Conservation (phyloP, 1,139 yeast genomes). For the Meyerozyma sp. region DNA sequence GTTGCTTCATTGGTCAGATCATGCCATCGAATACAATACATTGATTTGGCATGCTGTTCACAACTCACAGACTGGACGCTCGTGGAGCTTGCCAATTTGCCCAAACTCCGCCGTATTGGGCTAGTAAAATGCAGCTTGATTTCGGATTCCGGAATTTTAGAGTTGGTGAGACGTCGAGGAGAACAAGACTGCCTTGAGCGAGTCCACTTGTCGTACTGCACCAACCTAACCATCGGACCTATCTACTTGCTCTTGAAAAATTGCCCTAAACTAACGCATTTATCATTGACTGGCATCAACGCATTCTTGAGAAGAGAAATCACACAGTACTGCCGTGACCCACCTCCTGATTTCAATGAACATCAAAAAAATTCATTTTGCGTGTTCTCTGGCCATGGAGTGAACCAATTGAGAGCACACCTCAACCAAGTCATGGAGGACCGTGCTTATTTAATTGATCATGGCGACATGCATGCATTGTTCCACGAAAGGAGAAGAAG, state of each 20-base stretch:
- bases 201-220: conserved; percentile 89
- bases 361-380: conserved; percentile 85
- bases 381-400: conserved; percentile 92
- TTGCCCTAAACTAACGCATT: conserved; percentile 84
- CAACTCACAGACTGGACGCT: conserved; percentile 85
- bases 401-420: conserved; percentile 61
- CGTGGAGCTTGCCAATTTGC: conserved; percentile 69
- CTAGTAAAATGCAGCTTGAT: conserved; percentile 86
- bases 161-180: conserved; percentile 70
- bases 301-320: conserved; percentile 85
- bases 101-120: conserved; percentile 85
- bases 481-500: conserved; percentile 31
- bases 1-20: conserved; percentile 68
- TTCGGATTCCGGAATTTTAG: conserved; percentile 79
- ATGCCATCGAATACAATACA: conserved; percentile 85
- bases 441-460: conserved; percentile 35
- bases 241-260: conserved; percentile 68
- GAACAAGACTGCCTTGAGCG: conserved; percentile 77
- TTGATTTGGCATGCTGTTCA: conserved; percentile 91
- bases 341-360: conserved; percentile 89
- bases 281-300: conserved; percentile 82
- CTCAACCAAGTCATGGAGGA: conserved; percentile 45
- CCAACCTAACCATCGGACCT: conserved; percentile 68
- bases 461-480: conserved; percentile 31
- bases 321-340: conserved; percentile 85